phyloP scores from a whole-genome alignment of 169 alveolate genomes.

The Cryptosporidium ryanae region DNA sequence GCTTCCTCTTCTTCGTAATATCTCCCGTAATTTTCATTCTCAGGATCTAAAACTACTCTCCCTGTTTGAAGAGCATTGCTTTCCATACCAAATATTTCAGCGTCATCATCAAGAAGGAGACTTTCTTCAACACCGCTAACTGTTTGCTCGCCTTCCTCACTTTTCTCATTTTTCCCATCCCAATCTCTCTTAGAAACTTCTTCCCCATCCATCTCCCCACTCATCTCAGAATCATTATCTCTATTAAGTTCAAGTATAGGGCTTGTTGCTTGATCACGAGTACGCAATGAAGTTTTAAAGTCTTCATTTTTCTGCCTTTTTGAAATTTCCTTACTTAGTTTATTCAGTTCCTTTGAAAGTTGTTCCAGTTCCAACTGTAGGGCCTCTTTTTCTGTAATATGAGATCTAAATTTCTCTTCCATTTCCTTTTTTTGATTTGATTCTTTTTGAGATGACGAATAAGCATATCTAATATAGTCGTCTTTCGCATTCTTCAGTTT shows the following conservation, averaged over 20 bases:
- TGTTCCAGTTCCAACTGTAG: constrained; percentile 44
- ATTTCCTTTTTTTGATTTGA: constrained; percentile 1
- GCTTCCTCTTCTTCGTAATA: background rate
- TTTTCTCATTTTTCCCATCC: background rate
- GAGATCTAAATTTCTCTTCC: constrained; percentile 8
- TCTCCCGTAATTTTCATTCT: constrained; percentile 27
- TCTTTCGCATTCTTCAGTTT: constrained; percentile 40
- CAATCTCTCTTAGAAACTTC: background rate
- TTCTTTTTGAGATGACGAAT: constrained; percentile 1
- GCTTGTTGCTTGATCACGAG: background rate
- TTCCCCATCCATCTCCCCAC: background rate
- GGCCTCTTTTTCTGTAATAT: constrained; percentile 52
- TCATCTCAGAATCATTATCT: background rate
- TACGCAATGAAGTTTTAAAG: background rate
- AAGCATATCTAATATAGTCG: constrained; percentile 3
- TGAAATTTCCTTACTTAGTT: background rate
- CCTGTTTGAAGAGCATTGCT: constrained; percentile 9
- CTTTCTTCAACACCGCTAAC: constrained; percentile 22
- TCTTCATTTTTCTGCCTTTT: background rate
- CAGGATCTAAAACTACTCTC: constrained; percentile 65
- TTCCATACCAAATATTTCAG: constrained; percentile 33
- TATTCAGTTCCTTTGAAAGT: constrained; percentile 19
- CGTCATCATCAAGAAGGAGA: constrained; percentile 41
- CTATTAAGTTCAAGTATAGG: background rate
- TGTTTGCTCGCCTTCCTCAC: background rate